Evolutionary conservation across 2,329 filamentous ascomycete genomes (phyloP), one percentile per base, ranked within the genome.

Genomic region (Colletotrichum sp.): DNA sequence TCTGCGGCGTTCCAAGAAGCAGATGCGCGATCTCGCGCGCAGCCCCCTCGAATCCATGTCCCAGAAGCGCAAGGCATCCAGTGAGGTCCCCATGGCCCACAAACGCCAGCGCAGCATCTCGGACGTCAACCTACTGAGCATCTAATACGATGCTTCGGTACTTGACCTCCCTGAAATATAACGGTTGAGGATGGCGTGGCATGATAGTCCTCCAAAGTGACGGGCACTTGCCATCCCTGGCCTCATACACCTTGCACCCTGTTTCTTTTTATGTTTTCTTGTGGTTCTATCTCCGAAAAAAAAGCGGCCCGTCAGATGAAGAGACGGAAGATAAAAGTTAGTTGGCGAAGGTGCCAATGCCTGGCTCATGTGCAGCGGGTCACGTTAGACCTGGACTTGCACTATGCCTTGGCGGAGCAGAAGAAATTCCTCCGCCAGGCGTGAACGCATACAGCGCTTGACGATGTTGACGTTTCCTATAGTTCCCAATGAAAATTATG

Each of bases 101-200:
- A 92, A 92, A 83, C 86, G 88, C 65, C 89, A 91, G 78, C 85
- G 90, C 80, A 92, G 90, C 82, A 89, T 92, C 76, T 90, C 90
- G 27, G 90, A 92, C 78, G 87, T 91, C 68, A 87, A 88, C 77
- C 80, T 86, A 62, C 82, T 90, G 77, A 85, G 82, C 65, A 84
- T 89, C 74, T 89, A 82, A 86, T 30, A 28, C 28, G 34, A 56
- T 67, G 70, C 48, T 6, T 48, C 43, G 70, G 18, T 77, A 71
- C 77, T 66, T 70, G 61, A 56, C 56, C 22, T 66, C 61, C 62
- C 58, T 69, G 56, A 65, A 16, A 71, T 43, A 86, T 82, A 80
- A 88, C 87, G 86, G 83, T 81, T 81, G 85, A 86, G 86, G 87
- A 88, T 86, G 87, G 86, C 84, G 83, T 87, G 83, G 81, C 80